phyloP scores from a whole-genome alignment of 2,329 filamentous ascomycete genomes.

The Pseudocercospora crystallina region DNA sequence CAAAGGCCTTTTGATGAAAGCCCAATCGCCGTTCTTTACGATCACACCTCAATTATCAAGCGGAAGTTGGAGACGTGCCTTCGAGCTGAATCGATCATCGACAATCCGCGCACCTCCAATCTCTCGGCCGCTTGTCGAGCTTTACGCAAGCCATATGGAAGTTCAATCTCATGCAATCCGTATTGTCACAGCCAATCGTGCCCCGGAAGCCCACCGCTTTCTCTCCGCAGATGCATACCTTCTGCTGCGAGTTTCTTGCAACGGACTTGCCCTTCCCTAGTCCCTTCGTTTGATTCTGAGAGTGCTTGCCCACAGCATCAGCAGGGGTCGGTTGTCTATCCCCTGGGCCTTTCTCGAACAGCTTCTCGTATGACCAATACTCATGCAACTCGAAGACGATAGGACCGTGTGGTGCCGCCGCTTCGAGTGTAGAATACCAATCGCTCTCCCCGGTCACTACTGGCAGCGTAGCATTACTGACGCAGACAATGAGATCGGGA shows the following conservation, averaged over 20 bases:
- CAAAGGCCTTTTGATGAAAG: no score
- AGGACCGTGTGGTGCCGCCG: slow-evolving; percentile 1
- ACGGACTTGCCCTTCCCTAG: background rate
- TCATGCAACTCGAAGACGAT: slow-evolving; percentile 16
- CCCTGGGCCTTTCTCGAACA: background rate
- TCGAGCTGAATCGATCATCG: no score
- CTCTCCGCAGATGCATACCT: slow-evolving; percentile 19
- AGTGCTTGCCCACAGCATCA: background rate
- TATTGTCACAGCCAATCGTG: slow-evolving; percentile 20
- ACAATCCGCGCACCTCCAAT: slow-evolving; percentile 22
- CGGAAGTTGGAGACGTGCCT: no score
- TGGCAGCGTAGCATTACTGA: slow-evolving; percentile 3
- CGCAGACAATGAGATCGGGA: slow-evolving; percentile 14
- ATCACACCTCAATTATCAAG: no score
- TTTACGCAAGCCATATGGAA: slow-evolving; percentile 23
- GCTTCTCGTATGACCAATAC: slow-evolving; percentile 3
- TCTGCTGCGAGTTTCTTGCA: background rate
- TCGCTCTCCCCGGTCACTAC: slow-evolving; percentile 13
- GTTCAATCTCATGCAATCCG: slow-evolving; percentile 8
- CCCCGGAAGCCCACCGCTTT: slow-evolving; percentile 5
- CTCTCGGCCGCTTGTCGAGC: slow-evolving; percentile 11
- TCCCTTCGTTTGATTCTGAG: background rate
- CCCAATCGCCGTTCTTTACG: no score
- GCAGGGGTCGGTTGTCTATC: background rate
- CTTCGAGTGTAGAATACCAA: slow-evolving; percentile 6